Evolutionary conservation across 1,284 basidiomycete species (phyloP), one percentile per base, ranked within the genome.

Genomic region (Termitomyces sp.): DNA sequence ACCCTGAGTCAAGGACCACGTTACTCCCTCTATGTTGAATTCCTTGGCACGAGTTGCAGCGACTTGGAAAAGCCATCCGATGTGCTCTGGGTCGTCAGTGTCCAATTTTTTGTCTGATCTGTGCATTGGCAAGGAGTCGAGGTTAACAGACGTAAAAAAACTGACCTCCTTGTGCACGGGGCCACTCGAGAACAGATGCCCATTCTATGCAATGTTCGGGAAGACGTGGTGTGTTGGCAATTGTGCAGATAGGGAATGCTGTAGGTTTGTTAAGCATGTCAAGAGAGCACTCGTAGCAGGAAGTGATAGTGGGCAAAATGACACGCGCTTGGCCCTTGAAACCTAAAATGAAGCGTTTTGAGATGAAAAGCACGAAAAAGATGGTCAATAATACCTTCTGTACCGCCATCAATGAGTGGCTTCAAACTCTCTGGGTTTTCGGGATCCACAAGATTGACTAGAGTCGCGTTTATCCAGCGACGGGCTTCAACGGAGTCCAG

Each of bases 121-220:
- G 28, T 44, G 24, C 5, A 40, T 35, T 44, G 16, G 41, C 0
- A 47, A 57, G 48, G 62, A 53, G 7, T 34, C 24, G 13, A 28
- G 4, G 19, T n/a, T 19, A 40, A 39, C 42, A 8, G 49, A 37
- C 42, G 48, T 44, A 24, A 26, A 7, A 18, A 31, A 24, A 58
- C 74, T 52, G 52, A 93, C 93, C 91, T 68, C 88, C 90, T 62
- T 91, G 87, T 1, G 93, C 84, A 33, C 85, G 83, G 3, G 96
- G 96, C 97, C 97, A 99, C 70, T 99, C 95, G 33, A 99, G 77
- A n/a, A 99, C 95, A 44, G 91, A 95, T 0, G 97, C 97, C 96
- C 97, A 99, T 71, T 99, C 97, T 66, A 99, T 98, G 66, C 97
- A 99, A 67, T 99, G 97, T 68, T 99, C 97, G 3, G 97, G 97